Percentiles rank a stretch among this genome's conserved stretches.
Conservation (phyloP, 2,329 filamentous ascomycete genomes). For the Fusarium camptoceras region DNA sequence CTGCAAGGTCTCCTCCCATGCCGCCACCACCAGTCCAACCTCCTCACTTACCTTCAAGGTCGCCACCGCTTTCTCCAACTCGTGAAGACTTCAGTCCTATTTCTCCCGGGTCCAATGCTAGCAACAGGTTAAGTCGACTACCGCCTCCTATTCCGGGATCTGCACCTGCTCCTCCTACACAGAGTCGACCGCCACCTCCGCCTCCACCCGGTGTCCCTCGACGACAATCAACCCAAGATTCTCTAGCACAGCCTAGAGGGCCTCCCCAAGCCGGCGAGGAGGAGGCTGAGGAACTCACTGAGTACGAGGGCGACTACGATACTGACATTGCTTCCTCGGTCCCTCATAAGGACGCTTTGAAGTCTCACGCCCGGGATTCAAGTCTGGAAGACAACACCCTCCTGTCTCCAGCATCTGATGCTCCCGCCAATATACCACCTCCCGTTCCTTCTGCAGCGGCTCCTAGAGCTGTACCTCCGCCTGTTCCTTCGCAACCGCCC, state of each 20-base stretch:
- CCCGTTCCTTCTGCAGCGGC: constrained; percentile 66
- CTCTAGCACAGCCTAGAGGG: constrained; percentile 56
- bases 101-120: constrained; percentile 58
- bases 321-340: constrained; percentile 95
- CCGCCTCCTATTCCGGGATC: constrained; percentile 71
- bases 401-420: constrained; percentile 64
- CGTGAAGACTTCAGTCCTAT: constrained; percentile 56
- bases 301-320: constrained; percentile 98
- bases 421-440: constrained; percentile 62
- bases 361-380: constrained; percentile 80
- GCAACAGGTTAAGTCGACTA: constrained; percentile 67
- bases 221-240: constrained; percentile 70
- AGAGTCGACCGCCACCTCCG: constrained; percentile 74
- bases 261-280: constrained; percentile 66
- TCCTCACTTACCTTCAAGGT: constrained; percentile 47
- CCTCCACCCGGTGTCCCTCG: constrained; percentile 69
- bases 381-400: constrained; percentile 78
- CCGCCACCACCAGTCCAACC: constrained; percentile 54
- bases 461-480: constrained; percentile 72
- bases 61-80: constrained; percentile 48
- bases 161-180: constrained; percentile 61
- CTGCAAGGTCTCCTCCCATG: constrained; percentile 55
- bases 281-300: constrained; percentile 83
- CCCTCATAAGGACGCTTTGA: constrained; percentile 94
- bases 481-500: constrained; percentile 71